A percentile compares a stretch with the other conserved stretches of the same genome.
Conservation (phyloP, 2,329 filamentous ascomycete genomes). For the Aspergillus arachidicola region DNA sequence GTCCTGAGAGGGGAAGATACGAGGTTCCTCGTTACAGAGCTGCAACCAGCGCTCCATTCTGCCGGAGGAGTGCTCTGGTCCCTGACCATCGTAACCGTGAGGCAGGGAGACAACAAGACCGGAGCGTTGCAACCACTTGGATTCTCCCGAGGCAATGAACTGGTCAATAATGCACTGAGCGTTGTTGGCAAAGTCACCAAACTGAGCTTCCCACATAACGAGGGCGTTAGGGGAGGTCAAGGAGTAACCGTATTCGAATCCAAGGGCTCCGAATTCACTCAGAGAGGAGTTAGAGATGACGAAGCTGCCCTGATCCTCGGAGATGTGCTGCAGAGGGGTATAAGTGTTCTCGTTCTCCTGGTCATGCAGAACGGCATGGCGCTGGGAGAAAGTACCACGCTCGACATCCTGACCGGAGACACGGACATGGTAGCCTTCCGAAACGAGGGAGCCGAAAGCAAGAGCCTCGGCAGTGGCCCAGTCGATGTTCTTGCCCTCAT, state of each 20-base stretch:
- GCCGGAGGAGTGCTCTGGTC: conserved; percentile 96
- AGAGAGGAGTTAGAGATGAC: conserved; percentile 96
- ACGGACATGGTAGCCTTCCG: conserved; percentile 94
- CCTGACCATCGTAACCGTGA: conserved; percentile 97
- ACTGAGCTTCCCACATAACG: conserved; percentile 99
- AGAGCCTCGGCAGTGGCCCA: conserved; percentile 97
- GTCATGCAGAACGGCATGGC: conserved; percentile 95
- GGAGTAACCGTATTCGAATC: conserved; percentile 98
- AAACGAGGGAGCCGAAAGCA: conserved; percentile 87
- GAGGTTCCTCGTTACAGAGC: conserved; percentile 95
- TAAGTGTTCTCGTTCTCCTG: conserved; percentile 92
- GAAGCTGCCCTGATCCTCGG: conserved; percentile 90
- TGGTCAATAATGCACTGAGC: conserved; percentile 99
- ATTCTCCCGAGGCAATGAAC: conserved; percentile 95
- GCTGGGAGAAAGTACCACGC: conserved; percentile 98
- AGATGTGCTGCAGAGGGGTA: conserved; percentile 86
- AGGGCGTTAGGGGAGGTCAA: conserved; percentile 94
- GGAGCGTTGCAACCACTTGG: conserved; percentile 98
- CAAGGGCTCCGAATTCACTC: conserved; percentile 73
- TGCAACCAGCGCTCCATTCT: conserved; percentile 97
- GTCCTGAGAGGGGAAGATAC: conserved; percentile 82
- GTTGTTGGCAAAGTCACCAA: conserved; percentile 99
- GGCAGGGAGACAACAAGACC: conserved; percentile 95
- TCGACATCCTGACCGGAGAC: conserved; percentile 98
- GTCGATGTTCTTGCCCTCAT: conserved; percentile 92